Evolutionary conservation across 306 rosid species (phyloP), one percentile per base, ranked within the genome.

Genomic region (Pachyrhizus erosus): DNA sequence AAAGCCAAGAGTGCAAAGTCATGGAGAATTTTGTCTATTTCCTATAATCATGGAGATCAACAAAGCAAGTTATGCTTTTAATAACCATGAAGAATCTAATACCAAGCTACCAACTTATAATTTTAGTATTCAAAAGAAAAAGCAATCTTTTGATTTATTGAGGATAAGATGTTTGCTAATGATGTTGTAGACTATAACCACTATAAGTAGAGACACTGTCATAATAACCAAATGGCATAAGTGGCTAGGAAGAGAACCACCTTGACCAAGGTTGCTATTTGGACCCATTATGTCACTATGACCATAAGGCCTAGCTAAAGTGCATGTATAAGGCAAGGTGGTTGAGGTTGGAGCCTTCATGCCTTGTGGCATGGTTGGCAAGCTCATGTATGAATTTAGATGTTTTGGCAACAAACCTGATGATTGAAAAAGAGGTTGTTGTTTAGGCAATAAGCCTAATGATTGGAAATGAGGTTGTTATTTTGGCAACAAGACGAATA

Each of bases 241-340:
- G 83, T 15, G 87, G 80, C 79, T 88, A 48, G 64, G 71, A 78
- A 78, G 89, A 87, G 91, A 87, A 87, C 82, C 81, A 76, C 84
- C 77, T 73, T 84, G 85, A 80, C 83, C 68, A 17, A 90, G 88
- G 80, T 89, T 84, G 62, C 85, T 89, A 80, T 79, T 80, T 72
- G 86, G 85, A 79, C 89, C 91, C 88, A 79, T 45, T 64, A 86
- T 87, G 84, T 83, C 92, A 85, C 91, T 88, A 27, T 89, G 78
- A 77, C 89, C 91, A 83, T 91, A 89, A 73, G 83, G 80, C 77
- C 91, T 85, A 69, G 88, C 77, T 70, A 89, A 82, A 73, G 94
- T 49, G 74, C 89, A 91, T 40, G 81, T 81, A 81, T 89, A 87
- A 33, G 92, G 72, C 51, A 85, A 69, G 85, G 84, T 40, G 52